Base-by-base conservation (phyloP, 2,329 filamentous ascomycete genomes). In the Nakataea oryzae region DNA sequence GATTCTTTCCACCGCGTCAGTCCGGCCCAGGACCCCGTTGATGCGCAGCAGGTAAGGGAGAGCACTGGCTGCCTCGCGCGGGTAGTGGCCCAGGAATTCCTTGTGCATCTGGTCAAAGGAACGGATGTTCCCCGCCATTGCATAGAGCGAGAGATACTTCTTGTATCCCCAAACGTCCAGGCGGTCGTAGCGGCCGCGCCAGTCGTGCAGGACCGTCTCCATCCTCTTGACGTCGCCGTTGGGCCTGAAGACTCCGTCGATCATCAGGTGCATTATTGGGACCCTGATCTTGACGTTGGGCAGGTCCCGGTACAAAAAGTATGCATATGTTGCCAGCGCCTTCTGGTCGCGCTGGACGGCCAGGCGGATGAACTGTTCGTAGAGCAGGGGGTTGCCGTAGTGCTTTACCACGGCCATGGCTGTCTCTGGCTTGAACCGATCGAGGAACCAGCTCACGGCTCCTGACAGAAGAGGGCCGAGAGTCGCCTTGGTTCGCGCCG, bases 21-120 rank as follows among this genome's bases (percentile, higher is more conserved):
- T 72, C 66, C 96, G 85, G 2, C 86, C 89, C 59, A 84, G 78
- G 62, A 84, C 82, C 1, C 91, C 87, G 73, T 93, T 85, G 0
- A 87, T 88, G 66, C 89, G 85, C 54, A 96, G 77, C 3, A 92
- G 76, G 57, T 85, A 83, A n/a, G 79, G 70, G 65, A 85, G 79
- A 3, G 73, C 76, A 34, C 73, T 66, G 1, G 75, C 72, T 47
- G 67, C 62, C 5, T 60, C 62, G 7, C 34, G 9, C 64, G 67
- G 66, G 41, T 75, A 78, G 1, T 70, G 64, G 26, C 69, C 61
- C 12, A 73, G 70, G 59, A 77, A 82, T 57, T 78, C 73, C 14
- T 71, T 68, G 75, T 79, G 82, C 27, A 85, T 66, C 8, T 72
- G 71, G 56, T 75, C 72, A 3, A 83, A 77, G 21, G 74, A 70